phyloP scores from a whole-genome alignment of 352 stramenopile genomes.

The Phytophthora multivora region DNA sequence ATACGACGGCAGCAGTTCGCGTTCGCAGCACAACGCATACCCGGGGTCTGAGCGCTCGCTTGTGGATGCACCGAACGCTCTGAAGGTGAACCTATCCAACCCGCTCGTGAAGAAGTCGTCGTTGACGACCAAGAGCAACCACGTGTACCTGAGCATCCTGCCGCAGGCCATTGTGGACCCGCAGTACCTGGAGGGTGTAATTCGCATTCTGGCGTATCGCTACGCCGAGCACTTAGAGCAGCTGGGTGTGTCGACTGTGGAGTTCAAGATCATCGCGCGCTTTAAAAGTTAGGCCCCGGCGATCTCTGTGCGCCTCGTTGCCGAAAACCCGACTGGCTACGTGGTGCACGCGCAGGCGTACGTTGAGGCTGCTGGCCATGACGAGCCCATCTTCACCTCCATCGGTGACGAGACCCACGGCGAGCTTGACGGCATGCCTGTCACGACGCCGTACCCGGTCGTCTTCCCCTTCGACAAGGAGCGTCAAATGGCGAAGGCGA shows the following conservation, averaged over 20 bases:
- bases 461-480: slow-evolving; percentile 96
- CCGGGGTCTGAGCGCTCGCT: slow-evolving; percentile 97
- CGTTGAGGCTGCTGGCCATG: slow-evolving; percentile 93
- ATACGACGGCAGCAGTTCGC: slow-evolving; percentile 68
- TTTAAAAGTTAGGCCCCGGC: slow-evolving; percentile 93
- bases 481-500: slow-evolving; percentile 89
- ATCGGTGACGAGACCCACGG: slow-evolving; percentile 87
- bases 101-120: slow-evolving; percentile 81
- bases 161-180: slow-evolving; percentile 94
- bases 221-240: slow-evolving; percentile 75
- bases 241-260: slow-evolving; percentile 95
- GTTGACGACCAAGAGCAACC: slow-evolving; percentile 94
- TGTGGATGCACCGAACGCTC: slow-evolving; percentile 97
- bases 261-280: slow-evolving; percentile 96
- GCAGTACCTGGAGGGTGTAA: slow-evolving; percentile 89
- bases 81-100: slow-evolving; percentile 96
- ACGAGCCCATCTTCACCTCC: slow-evolving; percentile 90
- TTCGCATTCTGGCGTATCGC: slow-evolving; percentile 75
- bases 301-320: slow-evolving; percentile 96
- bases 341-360: slow-evolving; percentile 99
- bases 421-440: slow-evolving; percentile 94
- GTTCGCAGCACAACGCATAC: slow-evolving; percentile 90
- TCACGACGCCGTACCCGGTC: slow-evolving; percentile 97
- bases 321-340: slow-evolving; percentile 98
- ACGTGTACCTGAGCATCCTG: slow-evolving; percentile 99